Percentiles rank a stretch among this genome's conserved stretches.
phyloP scores from a whole-genome alignment of 257 asterid genomes.

The Nicotiana knightiana region DNA sequence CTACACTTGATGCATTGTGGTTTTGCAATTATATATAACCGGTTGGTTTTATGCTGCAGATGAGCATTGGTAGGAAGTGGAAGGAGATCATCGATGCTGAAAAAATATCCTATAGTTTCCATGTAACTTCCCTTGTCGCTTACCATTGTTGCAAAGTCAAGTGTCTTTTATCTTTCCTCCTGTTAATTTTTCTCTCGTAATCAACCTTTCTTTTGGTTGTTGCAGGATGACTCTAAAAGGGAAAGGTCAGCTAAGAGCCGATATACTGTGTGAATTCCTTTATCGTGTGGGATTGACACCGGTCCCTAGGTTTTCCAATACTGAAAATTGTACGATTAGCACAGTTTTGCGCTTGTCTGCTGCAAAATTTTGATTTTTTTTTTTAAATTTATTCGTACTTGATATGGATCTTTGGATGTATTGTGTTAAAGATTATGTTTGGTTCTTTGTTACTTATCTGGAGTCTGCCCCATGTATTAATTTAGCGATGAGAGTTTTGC shows the following conservation, averaged over 20 bases:
- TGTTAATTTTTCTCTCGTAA: not conserved
- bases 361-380: not conserved
- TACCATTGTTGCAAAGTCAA: not conserved
- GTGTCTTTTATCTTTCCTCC: not conserved
- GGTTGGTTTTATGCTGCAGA: constrained; percentile 35
- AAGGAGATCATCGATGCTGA: constrained; percentile 68
- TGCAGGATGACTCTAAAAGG: constrained; percentile 73
- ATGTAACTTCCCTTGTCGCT: constrained; percentile 32
- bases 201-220: not conserved
- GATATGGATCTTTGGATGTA: not conserved
- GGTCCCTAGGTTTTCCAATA: not conserved
- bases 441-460: not conserved
- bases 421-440: not conserved
- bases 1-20: not conserved
- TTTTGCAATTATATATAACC: not conserved
- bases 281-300: not conserved
- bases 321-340: constrained; percentile 5
- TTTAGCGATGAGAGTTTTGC: not conserved
- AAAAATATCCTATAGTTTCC: constrained; percentile 61
- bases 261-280: constrained; percentile 38
- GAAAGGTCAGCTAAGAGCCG: constrained; percentile 59
- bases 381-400: not conserved
- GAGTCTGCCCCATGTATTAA: not conserved
- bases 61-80: constrained; percentile 95
- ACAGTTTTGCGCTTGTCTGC: not conserved